phyloP scores from a whole-genome alignment of 352 stramenopile species.

The Phytophthora aleatoria region DNA sequence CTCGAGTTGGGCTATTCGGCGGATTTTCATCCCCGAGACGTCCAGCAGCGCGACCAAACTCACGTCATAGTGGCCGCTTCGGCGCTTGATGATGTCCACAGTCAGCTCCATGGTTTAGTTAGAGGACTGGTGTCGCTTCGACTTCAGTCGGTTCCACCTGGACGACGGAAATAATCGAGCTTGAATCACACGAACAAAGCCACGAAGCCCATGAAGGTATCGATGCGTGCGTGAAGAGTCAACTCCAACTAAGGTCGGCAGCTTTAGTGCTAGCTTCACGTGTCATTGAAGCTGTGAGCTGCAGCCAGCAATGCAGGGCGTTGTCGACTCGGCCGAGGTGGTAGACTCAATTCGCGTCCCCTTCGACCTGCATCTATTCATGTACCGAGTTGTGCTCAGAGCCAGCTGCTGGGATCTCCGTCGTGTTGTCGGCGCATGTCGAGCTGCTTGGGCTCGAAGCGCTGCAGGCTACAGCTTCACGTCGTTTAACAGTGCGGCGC shows the following conservation, averaged over 20 bases:
- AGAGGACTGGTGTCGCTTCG: not conserved
- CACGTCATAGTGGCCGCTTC: slow-evolving; percentile 80
- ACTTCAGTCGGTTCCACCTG: not conserved
- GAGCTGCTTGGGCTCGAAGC: slow-evolving; percentile 7
- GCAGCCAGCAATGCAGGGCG: not conserved
- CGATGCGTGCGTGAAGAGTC: not conserved
- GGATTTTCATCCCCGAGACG: slow-evolving; percentile 51
- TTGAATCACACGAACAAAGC: not conserved
- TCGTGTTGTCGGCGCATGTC: slow-evolving; percentile 4
- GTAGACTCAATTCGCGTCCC: not conserved
- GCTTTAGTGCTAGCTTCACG: slow-evolving; percentile 5
- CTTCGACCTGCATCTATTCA: not conserved
- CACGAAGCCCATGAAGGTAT: not conserved
- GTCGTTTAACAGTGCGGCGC: slow-evolving; percentile 17
- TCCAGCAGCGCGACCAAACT: slow-evolving; percentile 69
- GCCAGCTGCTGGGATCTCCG: not conserved
- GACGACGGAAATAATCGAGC: not conserved
- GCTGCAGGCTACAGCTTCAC: not conserved
- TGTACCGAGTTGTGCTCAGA: not conserved
- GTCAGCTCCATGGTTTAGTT: slow-evolving; percentile 58
- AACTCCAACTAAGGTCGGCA: slow-evolving; percentile 8
- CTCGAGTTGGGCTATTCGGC: slow-evolving; percentile 43
- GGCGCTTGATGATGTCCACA: slow-evolving; percentile 65
- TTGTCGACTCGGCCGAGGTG: not conserved
- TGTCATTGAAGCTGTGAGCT: slow-evolving; percentile 14